Evolutionary conservation across 2,329 filamentous ascomycete genomes (phyloP).

Genomic region (Phialocephala subalpina): DNA sequence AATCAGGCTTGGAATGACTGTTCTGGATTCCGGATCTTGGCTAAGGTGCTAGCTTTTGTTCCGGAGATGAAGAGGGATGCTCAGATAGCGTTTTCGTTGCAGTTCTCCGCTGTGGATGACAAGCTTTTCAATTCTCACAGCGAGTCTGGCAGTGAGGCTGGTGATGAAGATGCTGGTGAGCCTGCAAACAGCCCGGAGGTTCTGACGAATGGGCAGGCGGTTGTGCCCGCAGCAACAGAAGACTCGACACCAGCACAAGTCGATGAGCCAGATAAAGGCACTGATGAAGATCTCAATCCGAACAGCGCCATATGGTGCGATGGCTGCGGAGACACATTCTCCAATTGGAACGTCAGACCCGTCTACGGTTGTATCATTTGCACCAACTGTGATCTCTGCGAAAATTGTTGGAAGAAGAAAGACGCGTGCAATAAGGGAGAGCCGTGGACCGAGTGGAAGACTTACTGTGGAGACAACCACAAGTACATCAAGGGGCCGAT

Average conservation of each 20-base stretch:
- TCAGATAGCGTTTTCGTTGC: constrained; percentile 37
- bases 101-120: constrained; percentile 33
- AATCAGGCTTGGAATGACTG: constrained; percentile 32
- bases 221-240: not conserved
- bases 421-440: constrained; percentile 21
- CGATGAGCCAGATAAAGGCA: too few relatives aligned
- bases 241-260: not conserved
- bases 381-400: constrained; percentile 34
- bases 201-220: not conserved
- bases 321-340: not conserved
- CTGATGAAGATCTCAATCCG: not conserved
- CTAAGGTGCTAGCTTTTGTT: constrained; percentile 30
- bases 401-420: constrained; percentile 31
- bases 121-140: constrained; percentile 4
- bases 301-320: not conserved
- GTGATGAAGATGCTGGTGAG: not conserved
- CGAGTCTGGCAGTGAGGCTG: not conserved
- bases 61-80: constrained; percentile 34
- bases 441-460: constrained; percentile 10
- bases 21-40: constrained; percentile 28
- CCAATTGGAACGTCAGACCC: constrained; percentile 29
- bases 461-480: constrained; percentile 34
- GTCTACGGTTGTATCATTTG: constrained; percentile 37
- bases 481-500: constrained; percentile 35
- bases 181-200: not conserved